Conservation (phyloP, 257 asterid genomes). For the Cynanchum wilfordii region DNA sequence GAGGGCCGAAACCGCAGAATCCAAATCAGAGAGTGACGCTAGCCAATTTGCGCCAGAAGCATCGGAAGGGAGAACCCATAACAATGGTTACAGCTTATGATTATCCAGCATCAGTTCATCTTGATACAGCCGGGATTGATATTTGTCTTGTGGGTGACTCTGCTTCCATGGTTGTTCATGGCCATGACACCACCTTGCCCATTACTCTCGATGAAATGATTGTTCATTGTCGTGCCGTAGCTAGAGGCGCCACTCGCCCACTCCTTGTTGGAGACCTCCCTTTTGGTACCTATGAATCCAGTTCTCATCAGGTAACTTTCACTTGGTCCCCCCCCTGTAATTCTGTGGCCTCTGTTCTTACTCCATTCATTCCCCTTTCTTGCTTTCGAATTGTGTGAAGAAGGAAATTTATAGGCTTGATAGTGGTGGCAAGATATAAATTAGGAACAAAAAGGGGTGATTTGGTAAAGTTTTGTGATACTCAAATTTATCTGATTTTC, state of each 20-base stretch:
- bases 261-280: constrained; percentile 86
- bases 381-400: constrained; percentile 12
- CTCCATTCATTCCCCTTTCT: background rate
- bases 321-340: background rate
- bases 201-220: constrained; percentile 89
- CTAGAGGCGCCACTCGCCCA: constrained; percentile 86
- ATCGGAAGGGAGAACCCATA: constrained; percentile 59
- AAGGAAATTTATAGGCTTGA: background rate
- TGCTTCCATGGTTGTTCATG: constrained; percentile 98
- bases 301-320: constrained; percentile 53
- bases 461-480: background rate
- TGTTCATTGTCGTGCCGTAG: constrained; percentile 84
- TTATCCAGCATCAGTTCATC: constrained; percentile 80
- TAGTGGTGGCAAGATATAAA: background rate
- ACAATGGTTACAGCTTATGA: constrained; percentile 94
- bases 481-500: background rate
- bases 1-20: constrained; percentile 84
- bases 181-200: constrained; percentile 92
- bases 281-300: constrained; percentile 83
- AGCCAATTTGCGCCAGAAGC: constrained; percentile 58
- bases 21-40: constrained; percentile 65
- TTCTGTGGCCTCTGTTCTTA: background rate
- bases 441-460: background rate
- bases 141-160: constrained; percentile 91
- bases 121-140: constrained; percentile 79